These are phyloP conservation scores for Sclerotinia sclerotiorum DNA, from an alignment of 2,329 filamentous ascomycete species.

Conservation along the genomic window DNA sequence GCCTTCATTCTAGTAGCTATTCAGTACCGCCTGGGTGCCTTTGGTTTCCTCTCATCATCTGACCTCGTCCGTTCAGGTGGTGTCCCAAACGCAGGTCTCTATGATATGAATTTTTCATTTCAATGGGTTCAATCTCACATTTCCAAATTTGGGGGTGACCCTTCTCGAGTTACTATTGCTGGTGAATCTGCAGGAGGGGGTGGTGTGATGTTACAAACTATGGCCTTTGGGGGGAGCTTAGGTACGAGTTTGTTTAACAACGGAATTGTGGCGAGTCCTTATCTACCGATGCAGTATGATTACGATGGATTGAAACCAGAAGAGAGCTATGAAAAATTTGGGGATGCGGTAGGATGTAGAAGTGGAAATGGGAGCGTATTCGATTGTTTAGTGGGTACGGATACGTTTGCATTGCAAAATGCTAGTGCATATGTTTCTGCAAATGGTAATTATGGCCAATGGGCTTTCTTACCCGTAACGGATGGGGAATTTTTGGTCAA, in stretches of 20 bases:
- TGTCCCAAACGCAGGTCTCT: conserved; percentile 61
- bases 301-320: conserved; percentile 48
- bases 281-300: conserved; percentile 53
- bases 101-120: conserved; percentile 59
- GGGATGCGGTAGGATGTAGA: conserved; percentile 44
- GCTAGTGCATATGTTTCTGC: conserved; percentile 33
- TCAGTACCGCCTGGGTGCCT: conserved; percentile 63
- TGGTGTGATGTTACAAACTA: conserved; percentile 49
- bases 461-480: conserved; percentile 43
- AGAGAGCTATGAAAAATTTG: conserved; percentile 48
- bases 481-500: conserved; percentile 41
- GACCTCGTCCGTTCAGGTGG: conserved; percentile 55
- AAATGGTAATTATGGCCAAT: conserved; percentile 32
- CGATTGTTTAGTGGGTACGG: conserved; percentile 37
- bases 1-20: conserved; percentile 57
- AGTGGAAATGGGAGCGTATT: conserved; percentile 39
- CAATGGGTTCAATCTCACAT: conserved; percentile 59
- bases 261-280: conserved; percentile 47
- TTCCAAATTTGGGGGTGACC: conserved; percentile 53
- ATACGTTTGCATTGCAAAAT: conserved; percentile 40
- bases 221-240: conserved; percentile 26
- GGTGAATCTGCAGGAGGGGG: conserved; percentile 57
- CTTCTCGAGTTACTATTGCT: conserved; percentile 51
- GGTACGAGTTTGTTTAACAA: conserved; percentile 21
- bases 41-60: conserved; percentile 66